Evolutionary conservation across 805 yeast species (phyloP).

Genomic region (Candida germanica): DNA sequence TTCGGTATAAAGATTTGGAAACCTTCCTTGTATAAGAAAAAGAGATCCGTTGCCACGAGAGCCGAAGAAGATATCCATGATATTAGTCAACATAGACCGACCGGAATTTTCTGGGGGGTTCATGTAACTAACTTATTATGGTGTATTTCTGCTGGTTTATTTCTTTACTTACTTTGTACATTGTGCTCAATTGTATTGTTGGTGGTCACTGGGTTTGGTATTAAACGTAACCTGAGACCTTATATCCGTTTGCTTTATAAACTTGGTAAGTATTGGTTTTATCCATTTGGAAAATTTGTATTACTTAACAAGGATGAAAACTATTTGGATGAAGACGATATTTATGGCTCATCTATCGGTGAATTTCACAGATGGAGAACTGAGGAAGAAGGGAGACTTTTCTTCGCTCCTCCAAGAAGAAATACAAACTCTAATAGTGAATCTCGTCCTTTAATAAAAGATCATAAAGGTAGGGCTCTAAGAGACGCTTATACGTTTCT

Average conservation of each 20-base stretch:
- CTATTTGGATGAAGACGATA: constrained; percentile 80
- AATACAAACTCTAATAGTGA: constrained; percentile 29
- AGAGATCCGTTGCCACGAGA: constrained; percentile 83
- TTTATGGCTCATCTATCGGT: constrained; percentile 79
- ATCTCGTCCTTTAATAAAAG: constrained; percentile 38
- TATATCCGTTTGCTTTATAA: constrained; percentile 61
- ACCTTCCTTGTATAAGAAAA: constrained; percentile 92
- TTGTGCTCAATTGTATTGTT: constrained; percentile 47
- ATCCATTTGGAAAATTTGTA: constrained; percentile 90
- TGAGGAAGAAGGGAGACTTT: constrained; percentile 70
- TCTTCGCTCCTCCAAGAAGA: constrained; percentile 68
- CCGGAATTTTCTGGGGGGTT: constrained; percentile 53
- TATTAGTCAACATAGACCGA: constrained; percentile 34
- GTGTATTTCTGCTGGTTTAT: constrained; percentile 69
- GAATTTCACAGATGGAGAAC: constrained; percentile 90
- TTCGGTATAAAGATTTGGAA: constrained; percentile 99
- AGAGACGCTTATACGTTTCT: constrained; percentile 35
- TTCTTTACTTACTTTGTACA: constrained; percentile 53
- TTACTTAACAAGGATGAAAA: constrained; percentile 73
- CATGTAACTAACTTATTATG: constrained; percentile 68
- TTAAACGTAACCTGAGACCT: constrained; percentile 50
- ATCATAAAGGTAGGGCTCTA: constrained; percentile 40
- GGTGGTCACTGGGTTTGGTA: constrained; percentile 37
- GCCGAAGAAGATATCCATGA: constrained; percentile 95
- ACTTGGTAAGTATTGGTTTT: constrained; percentile 67